Percentiles rank a stretch among this genome's conserved stretches.
Conservation (phyloP, 495 filamentous ascomycete species). For the Xylaria grammica region DNA sequence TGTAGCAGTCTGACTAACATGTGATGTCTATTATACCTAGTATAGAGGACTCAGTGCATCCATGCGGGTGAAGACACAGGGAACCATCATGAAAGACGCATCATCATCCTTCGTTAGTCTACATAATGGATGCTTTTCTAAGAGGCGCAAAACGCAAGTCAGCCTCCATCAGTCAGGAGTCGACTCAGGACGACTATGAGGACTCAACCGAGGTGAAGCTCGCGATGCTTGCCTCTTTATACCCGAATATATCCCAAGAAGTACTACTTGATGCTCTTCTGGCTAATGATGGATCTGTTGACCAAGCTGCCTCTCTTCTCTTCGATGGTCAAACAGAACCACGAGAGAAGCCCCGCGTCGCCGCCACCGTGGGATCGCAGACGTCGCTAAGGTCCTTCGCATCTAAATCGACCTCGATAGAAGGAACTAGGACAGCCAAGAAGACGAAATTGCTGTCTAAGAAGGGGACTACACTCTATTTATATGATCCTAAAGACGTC, state of each 20-base stretch:
- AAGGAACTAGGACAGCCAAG: slow-evolving; percentile 42
- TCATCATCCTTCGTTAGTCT: not conserved
- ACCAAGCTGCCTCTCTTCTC: slow-evolving; percentile 62
- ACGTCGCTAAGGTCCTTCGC: slow-evolving; percentile 63
- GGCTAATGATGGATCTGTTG: slow-evolving; percentile 76
- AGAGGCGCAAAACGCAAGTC: slow-evolving; percentile 50
- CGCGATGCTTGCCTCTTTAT: slow-evolving; percentile 78
- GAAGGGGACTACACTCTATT: slow-evolving; percentile 81
- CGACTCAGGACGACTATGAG: slow-evolving; percentile 42
- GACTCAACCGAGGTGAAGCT: slow-evolving; percentile 90
- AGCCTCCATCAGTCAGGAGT: slow-evolving; percentile 27
- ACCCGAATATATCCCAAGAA: slow-evolving; percentile 65
- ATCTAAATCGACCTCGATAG: slow-evolving; percentile 36
- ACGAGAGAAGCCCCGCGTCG: slow-evolving; percentile 40
- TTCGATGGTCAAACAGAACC: slow-evolving; percentile 28
- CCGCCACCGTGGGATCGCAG: slow-evolving; percentile 53
- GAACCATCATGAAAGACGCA: slow-evolving; percentile 12
- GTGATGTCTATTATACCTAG: not conserved
- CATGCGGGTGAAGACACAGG: not conserved
- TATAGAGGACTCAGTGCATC: not conserved
- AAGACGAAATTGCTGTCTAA: slow-evolving; percentile 61
- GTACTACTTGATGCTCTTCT: slow-evolving; percentile 79
- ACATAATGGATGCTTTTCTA: slow-evolving; percentile 52
- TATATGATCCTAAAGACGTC: slow-evolving; percentile 80
- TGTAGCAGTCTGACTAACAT: not conserved